A percentile compares a stretch with the other conserved stretches of the same genome.
phyloP scores from a whole-genome alignment of 2,329 filamentous ascomycete genomes.

The Lojkania enalia region DNA sequence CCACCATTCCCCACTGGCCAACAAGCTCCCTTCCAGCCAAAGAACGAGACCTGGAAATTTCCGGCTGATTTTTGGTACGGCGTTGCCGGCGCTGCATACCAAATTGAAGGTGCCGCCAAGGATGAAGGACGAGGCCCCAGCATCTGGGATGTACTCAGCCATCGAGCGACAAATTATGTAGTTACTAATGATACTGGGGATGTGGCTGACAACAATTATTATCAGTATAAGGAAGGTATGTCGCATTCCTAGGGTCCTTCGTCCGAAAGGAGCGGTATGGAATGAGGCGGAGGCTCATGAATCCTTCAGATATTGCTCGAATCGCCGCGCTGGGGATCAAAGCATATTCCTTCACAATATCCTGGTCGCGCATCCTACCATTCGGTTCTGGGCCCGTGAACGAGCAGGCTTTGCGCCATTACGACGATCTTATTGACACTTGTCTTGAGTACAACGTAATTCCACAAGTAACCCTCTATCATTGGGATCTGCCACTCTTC shows the following conservation, averaged over 20 bases:
- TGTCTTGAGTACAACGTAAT: conserved; percentile 49
- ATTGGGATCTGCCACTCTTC: conserved; percentile 46
- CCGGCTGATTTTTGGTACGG: conserved; percentile 48
- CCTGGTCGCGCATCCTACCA: conserved; percentile 55
- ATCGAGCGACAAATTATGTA: conserved; percentile 33
- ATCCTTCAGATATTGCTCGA: conserved; percentile 40
- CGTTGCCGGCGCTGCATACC: conserved; percentile 47
- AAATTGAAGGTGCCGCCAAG: conserved; percentile 51
- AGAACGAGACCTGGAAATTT: conserved; percentile 32
- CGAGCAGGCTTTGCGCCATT: conserved; percentile 51
- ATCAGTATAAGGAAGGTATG: conserved; percentile 51
- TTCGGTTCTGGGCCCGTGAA: conserved; percentile 53
- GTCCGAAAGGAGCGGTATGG: not conserved
- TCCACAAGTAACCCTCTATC: conserved; percentile 52
- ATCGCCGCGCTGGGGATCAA: conserved; percentile 41
- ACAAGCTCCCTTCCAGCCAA: conserved; percentile 30
- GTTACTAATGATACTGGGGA: conserved; percentile 49
- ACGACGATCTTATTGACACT: conserved; percentile 53
- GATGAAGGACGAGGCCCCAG: conserved; percentile 47
- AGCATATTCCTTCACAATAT: conserved; percentile 49
- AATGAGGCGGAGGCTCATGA: not conserved
- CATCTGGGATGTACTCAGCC: conserved; percentile 45
- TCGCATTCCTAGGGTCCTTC: not conserved
- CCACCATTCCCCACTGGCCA: conserved; percentile 35
- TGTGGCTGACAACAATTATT: conserved; percentile 56